Base-by-base conservation (phyloP, 441 rosid genomes). In the Hypseocharis bilobata region DNA sequence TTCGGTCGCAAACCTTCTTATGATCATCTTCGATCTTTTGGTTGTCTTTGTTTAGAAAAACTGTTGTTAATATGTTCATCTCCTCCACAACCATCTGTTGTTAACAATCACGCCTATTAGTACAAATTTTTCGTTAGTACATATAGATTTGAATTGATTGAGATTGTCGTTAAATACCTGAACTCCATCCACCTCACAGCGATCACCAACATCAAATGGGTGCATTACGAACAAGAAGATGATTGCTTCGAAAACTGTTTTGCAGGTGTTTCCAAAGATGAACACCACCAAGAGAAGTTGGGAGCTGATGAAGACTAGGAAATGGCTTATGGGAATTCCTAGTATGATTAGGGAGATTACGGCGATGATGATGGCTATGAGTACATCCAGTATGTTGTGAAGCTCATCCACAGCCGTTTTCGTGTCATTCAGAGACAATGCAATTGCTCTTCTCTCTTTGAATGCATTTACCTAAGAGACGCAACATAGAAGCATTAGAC, bases 201-300 rank as follows among this genome's bases (percentile, higher is more conserved):
- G 16, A 59, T 91, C 97, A 0, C 96, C 96, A 6, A 91, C 97
- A 59, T 91, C 97, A 17, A 86, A 91, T 51, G 96, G 96, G 62
- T 89, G 98, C 92, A 86, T 85, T 65, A 87, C 85, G 60, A 91
- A 91, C 27, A 89, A 95, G 56, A 89, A 86, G 60, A 89, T 67
- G 65, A 92, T 79, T 13, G 91, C 85, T 78, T 89, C 98, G 13
- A 92, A 88, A 68, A 88, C 70, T 2, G 84, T 84, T 70, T 84
- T 91, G 81, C 87, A 82, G 5, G 89, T 84, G 65, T 91, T 88
- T 34, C 96, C 97, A 26, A 91, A 91, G 44, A 91, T 59, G 63
- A 91, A 91, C 42, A 88, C 88, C 51, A 81, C 83, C 14, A 91
- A 81, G 8, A 91, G 73, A 25, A 91, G 81, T 72, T 88, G 96